phyloP scores from a whole-genome alignment of 2,329 filamentous ascomycete genomes.

The Fusarium luffae region DNA sequence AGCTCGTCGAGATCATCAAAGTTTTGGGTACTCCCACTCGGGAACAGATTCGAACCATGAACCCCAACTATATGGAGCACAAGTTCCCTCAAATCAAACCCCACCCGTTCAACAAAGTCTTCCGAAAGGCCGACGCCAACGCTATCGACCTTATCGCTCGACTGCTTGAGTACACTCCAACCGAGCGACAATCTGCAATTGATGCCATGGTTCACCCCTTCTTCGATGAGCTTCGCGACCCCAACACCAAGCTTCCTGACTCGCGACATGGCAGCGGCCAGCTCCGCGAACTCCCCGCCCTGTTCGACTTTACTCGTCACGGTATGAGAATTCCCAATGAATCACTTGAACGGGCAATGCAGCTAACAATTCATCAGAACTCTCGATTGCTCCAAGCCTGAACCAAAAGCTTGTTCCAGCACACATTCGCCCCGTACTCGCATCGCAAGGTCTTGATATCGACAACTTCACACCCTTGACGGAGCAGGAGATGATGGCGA shows the following conservation, averaged over 20 bases:
- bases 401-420: slow-evolving; percentile 89
- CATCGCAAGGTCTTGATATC: slow-evolving; percentile 85
- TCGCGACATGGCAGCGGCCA: slow-evolving; percentile 88
- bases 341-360: not conserved
- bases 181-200: slow-evolving; percentile 90
- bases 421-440: slow-evolving; percentile 80
- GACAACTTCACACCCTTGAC: slow-evolving; percentile 92
- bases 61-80: slow-evolving; percentile 99
- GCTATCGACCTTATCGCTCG: slow-evolving; percentile 96
- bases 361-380: slow-evolving; percentile 67
- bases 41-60: slow-evolving; percentile 99
- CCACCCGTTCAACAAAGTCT: slow-evolving; percentile 98
- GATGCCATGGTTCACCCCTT: slow-evolving; percentile 99
- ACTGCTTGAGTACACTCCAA: slow-evolving; percentile 96
- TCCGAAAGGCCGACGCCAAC: slow-evolving; percentile 92
- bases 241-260: slow-evolving; percentile 90
- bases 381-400: slow-evolving; percentile 91
- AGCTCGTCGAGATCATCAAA: slow-evolving; percentile 99
- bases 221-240: slow-evolving; percentile 95
- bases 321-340: slow-evolving; percentile 68
- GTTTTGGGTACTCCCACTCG: slow-evolving; percentile 95
- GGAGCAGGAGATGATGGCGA: slow-evolving; percentile 97
- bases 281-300: slow-evolving; percentile 81
- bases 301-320: slow-evolving; percentile 95
- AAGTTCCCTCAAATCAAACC: slow-evolving; percentile 99